Conservation (phyloP, 148 eudicot species). For the Rhododendron kiyosumense region DNA sequence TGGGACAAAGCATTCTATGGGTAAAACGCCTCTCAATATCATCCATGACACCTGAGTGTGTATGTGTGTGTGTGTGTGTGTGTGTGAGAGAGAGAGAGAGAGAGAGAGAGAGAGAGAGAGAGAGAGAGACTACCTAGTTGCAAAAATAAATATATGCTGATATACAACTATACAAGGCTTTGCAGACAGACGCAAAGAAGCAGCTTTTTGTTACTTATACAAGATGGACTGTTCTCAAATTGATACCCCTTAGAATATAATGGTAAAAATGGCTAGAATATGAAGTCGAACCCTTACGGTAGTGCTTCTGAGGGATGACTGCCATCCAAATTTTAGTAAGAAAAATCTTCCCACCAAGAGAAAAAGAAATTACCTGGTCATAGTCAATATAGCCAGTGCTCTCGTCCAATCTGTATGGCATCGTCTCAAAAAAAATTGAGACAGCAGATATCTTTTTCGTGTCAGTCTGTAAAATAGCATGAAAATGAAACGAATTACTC, state of each 20-base stretch:
- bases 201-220: not conserved
- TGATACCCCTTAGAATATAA: not conserved
- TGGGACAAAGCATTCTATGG: not conserved
- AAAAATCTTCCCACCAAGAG: not conserved
- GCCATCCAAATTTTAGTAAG: not conserved
- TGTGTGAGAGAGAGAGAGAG: not conserved
- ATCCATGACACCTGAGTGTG: not conserved
- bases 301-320: not conserved
- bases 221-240: not conserved
- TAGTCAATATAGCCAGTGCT: constrained; percentile 95
- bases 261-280: not conserved
- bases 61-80: not conserved
- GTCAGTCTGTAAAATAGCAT: constrained; percentile 61
- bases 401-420: constrained; percentile 97
- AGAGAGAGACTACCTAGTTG: not conserved
- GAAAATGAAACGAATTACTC: not conserved
- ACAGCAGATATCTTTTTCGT: constrained; percentile 99
- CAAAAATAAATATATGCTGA: not conserved
- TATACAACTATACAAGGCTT: not conserved
- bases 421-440: constrained; percentile 94
- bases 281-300: not conserved
- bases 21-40: not conserved
- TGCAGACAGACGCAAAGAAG: not conserved
- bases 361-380: constrained; percentile 67
- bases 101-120: not conserved